Evolutionary conservation across 192 early-diverging fungal genomes (phyloP).

Genomic region (Linnemannia hyalina): DNA sequence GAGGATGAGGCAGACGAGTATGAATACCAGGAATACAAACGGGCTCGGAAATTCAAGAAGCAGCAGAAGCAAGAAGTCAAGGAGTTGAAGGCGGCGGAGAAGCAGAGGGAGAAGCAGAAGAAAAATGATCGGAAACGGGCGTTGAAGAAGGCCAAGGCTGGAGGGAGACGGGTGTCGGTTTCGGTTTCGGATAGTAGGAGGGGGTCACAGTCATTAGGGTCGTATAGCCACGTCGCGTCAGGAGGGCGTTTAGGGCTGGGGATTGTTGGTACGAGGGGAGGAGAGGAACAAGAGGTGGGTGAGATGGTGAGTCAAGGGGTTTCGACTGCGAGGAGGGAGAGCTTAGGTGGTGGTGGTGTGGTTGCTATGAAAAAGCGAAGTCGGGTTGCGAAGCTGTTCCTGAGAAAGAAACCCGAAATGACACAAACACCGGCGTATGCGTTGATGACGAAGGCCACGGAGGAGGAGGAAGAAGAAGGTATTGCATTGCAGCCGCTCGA

Average conservation of each 20-base stretch:
- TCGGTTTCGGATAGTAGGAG: background rate
- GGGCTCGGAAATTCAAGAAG: slow-evolving; percentile 28
- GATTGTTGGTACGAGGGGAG: background rate
- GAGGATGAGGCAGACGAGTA: slow-evolving; percentile 46
- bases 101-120: slow-evolving; percentile 4
- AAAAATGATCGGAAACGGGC: slow-evolving; percentile 13
- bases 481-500: slow-evolving; percentile 2
- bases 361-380: background rate
- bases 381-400: slow-evolving; percentile 10
- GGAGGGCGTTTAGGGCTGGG: too few species aligned
- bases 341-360: background rate
- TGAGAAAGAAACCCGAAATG: background rate
- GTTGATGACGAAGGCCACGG: background rate
- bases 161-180: background rate
- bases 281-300: background rate
- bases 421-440: background rate
- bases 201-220: background rate
- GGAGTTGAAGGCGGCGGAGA: slow-evolving; percentile 21
- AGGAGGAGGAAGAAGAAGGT: background rate
- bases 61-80: slow-evolving; percentile 23
- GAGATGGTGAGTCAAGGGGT: background rate
- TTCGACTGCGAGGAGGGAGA: background rate
- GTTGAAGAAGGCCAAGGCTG: slow-evolving; percentile 15
- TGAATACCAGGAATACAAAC: slow-evolving; percentile 45
- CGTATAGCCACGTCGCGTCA: background rate